phyloP scores from a whole-genome alignment of 2,329 filamentous ascomycete species.

The Berkeleyomyces basicola region DNA sequence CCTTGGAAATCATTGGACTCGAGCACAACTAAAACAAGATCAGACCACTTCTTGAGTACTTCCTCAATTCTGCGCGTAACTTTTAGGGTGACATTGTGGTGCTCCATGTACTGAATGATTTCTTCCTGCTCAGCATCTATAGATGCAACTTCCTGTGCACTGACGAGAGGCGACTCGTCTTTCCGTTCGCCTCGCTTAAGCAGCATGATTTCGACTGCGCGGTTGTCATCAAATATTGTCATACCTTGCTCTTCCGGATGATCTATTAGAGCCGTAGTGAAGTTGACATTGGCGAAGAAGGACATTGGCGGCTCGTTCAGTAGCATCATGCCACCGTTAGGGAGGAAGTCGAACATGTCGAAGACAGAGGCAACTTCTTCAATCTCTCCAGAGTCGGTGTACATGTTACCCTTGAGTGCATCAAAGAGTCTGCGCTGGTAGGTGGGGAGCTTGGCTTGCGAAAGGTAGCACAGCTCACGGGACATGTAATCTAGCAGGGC shows the following conservation, averaged over 20 bases:
- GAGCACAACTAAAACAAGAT: conserved; percentile 68
- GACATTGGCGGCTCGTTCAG: conserved; percentile 35
- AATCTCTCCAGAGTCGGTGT: conserved; percentile 47
- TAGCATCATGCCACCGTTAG: conserved; percentile 34
- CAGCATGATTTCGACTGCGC: conserved; percentile 56
- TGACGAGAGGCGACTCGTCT: conserved; percentile 30
- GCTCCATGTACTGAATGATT: conserved; percentile 44
- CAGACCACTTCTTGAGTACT: conserved; percentile 69
- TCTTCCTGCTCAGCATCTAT: conserved; percentile 42
- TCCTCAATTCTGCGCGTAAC: conserved; percentile 41
- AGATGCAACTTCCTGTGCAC: conserved; percentile 30
- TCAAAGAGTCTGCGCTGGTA: conserved; percentile 52
- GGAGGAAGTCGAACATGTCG: conserved; percentile 81
- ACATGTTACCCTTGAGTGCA: conserved; percentile 62
- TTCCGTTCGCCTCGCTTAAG: conserved; percentile 49
- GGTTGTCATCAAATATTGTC: conserved; percentile 49
- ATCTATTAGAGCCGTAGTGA: conserved; percentile 6
- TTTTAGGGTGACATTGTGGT: conserved; percentile 45
- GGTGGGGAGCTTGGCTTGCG: conserved; percentile 52
- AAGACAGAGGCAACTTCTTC: conserved; percentile 63
- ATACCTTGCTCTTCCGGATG: conserved; percentile 35
- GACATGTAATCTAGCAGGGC: conserved; percentile 72
- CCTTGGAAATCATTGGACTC: conserved; percentile 66
- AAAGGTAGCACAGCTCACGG: conserved; percentile 65
- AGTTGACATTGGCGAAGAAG: conserved; percentile 31